A percentile compares a stretch with the other conserved stretches of the same genome.
These are phyloP conservation scores for Aspergillus haitiensis DNA, from an alignment of 495 filamentous ascomycete genomes.

Conservation along the genomic window DNA sequence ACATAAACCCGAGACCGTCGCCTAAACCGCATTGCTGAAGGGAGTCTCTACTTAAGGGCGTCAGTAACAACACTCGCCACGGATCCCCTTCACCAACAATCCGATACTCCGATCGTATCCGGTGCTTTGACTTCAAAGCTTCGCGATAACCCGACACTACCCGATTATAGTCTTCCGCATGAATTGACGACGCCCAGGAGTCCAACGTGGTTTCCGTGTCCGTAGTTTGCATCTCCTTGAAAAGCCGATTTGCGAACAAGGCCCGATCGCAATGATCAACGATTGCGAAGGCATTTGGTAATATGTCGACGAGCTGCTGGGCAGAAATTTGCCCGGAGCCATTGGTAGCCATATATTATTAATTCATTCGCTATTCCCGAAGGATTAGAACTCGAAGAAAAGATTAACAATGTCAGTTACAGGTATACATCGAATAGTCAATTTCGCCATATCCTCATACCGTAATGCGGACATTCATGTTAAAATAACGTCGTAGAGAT, in stretches of 20 bases:
- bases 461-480: too few relatives aligned
- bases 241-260: conserved; percentile 26
- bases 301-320: conserved; percentile 32
- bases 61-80: conserved; percentile 28
- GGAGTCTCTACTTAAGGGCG: conserved; percentile 16
- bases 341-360: background rate
- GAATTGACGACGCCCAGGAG: conserved; percentile 26
- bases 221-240: conserved; percentile 21
- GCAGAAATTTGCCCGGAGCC: conserved; percentile 12
- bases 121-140: background rate
- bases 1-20: conserved; percentile 21
- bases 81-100: conserved; percentile 9
- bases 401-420: too few relatives aligned
- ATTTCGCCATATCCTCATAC: too few relatives aligned
- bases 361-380: too few relatives aligned
- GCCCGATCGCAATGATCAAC: conserved; percentile 24
- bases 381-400: too few relatives aligned
- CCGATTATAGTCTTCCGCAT: conserved; percentile 24
- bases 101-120: conserved; percentile 29
- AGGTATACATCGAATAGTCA: too few relatives aligned
- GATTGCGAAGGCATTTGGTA: conserved; percentile 31
- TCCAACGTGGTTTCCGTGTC: conserved; percentile 12
- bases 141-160: conserved; percentile 19
- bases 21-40: conserved; percentile 7
- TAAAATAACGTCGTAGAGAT: too few relatives aligned